phyloP scores from a whole-genome alignment of 371 early-diverging fungal species.

The Gilbertella persicaria region DNA sequence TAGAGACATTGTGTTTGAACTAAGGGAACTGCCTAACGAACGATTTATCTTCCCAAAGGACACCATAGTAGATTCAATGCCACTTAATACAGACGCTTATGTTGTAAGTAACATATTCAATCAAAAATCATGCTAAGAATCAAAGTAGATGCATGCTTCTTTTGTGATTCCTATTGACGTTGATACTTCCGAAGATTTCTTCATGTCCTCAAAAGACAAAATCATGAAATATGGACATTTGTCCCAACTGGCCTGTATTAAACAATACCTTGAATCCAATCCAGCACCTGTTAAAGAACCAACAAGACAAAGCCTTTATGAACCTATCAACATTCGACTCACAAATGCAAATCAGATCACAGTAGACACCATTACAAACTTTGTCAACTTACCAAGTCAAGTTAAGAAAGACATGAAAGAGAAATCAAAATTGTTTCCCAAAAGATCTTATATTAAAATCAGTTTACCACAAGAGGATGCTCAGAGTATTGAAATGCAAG shows the following conservation, averaged over 20 bases:
- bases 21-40: constrained; percentile 45
- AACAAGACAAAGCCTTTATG: constrained; percentile 2
- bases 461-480: constrained; percentile 18
- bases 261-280: not conserved
- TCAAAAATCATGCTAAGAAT: not conserved
- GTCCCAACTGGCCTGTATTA: constrained; percentile 10
- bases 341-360: constrained; percentile 14
- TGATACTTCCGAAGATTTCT: constrained; percentile 9
- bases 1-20: constrained; percentile 46
- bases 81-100: not conserved
- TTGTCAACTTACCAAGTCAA: constrained; percentile 13
- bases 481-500: constrained; percentile 21
- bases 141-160: not conserved
- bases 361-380: constrained; percentile 15
- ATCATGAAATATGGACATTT: constrained; percentile 17
- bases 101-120: not conserved
- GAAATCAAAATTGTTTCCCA: constrained; percentile 29
- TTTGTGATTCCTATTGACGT: constrained; percentile 23
- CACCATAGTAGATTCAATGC: constrained; percentile 20
- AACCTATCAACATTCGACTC: constrained; percentile 36
- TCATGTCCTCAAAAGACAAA: constrained; percentile 22
- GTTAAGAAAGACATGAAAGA: constrained; percentile 28
- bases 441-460: constrained; percentile 21
- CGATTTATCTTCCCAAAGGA: constrained; percentile 47
- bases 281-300: not conserved